phyloP scores from a whole-genome alignment of 2,329 filamentous ascomycete genomes.

The Simplicillium sp. region DNA sequence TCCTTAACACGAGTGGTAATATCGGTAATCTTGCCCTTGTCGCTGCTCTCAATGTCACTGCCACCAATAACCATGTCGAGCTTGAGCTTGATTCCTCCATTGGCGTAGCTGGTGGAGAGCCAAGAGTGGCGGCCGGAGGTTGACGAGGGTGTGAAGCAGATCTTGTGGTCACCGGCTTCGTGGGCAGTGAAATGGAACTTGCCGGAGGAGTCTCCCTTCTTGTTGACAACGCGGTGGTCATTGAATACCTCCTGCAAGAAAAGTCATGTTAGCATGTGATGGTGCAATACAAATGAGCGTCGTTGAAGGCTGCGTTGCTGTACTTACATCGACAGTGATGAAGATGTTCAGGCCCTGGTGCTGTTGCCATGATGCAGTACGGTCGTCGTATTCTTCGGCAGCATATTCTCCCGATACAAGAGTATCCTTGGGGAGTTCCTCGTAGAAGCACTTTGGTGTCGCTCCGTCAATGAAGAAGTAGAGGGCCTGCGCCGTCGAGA shows the following conservation, averaged over 20 bases:
- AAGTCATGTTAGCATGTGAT: constrained; percentile 5
- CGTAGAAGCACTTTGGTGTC: constrained; percentile 90
- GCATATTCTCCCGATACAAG: constrained; percentile 89
- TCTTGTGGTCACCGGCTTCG: constrained; percentile 88
- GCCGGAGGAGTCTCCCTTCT: constrained; percentile 65
- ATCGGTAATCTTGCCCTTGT: constrained; percentile 88
- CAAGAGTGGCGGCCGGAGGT: constrained; percentile 60
- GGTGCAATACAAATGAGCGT: not conserved
- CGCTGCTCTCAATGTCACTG: constrained; percentile 83
- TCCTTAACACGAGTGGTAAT: constrained; percentile 83
- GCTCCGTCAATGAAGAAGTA: constrained; percentile 93
- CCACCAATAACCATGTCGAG: constrained; percentile 92
- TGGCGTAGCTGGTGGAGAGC: constrained; percentile 54
- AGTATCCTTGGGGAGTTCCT: constrained; percentile 95
- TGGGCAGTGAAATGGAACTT: constrained; percentile 94
- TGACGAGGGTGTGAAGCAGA: constrained; percentile 86
- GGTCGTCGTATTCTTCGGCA: constrained; percentile 74
- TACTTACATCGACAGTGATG: constrained; percentile 75
- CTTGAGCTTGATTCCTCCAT: constrained; percentile 72
- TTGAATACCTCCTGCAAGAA: constrained; percentile 77
- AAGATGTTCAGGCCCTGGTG: constrained; percentile 73
- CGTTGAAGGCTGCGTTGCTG: not conserved
- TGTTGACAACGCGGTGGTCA: constrained; percentile 90
- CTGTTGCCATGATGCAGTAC: constrained; percentile 56
- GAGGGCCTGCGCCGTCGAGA: constrained; percentile 63